A percentile compares a stretch with the other conserved stretches of the same genome.
phyloP scores from a whole-genome alignment of 2,329 filamentous ascomycete genomes.

The Arthrobotrys sinensis region DNA sequence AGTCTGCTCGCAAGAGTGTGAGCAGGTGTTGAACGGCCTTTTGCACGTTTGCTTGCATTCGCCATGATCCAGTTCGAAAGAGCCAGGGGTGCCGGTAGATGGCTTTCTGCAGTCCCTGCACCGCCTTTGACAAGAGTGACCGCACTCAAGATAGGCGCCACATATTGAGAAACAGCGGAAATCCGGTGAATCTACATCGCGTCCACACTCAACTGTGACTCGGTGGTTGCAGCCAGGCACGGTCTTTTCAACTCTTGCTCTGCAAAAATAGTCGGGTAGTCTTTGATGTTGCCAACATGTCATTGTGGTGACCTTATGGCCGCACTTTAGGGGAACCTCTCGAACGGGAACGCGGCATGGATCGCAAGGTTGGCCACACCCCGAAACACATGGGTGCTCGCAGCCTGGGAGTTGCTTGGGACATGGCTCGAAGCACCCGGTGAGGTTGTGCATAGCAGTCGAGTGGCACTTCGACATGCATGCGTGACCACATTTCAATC shows the following conservation, averaged over 20 bases:
- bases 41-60: conserved; percentile 71
- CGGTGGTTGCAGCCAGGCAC: conserved; percentile 74
- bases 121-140: conserved; percentile 72
- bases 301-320: conserved; percentile 59
- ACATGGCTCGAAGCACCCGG: conserved; percentile 66
- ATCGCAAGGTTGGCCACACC: conserved; percentile 65
- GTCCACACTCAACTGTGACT: conserved; percentile 71
- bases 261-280: conserved; percentile 71
- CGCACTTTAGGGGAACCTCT: conserved; percentile 60
- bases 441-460: conserved; percentile 63
- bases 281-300: conserved; percentile 69
- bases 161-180: conserved; percentile 73
- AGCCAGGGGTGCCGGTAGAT: conserved; percentile 64
- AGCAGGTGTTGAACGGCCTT: conserved; percentile 72
- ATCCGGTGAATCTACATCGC: conserved; percentile 67
- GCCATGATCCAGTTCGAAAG: conserved; percentile 68
- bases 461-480: conserved; percentile 65
- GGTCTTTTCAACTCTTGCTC: conserved; percentile 68
- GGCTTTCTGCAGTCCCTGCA: conserved; percentile 71
- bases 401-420: conserved; percentile 65
- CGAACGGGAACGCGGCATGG: conserved; percentile 54
- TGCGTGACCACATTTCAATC: conserved; percentile 63
- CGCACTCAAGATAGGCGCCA: conserved; percentile 70
- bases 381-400: conserved; percentile 66
- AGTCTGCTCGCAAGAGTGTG: conserved; percentile 71